phyloP scores from a whole-genome alignment of 1,284 basidiomycete genomes.

The Laetiporus sulphureus region DNA sequence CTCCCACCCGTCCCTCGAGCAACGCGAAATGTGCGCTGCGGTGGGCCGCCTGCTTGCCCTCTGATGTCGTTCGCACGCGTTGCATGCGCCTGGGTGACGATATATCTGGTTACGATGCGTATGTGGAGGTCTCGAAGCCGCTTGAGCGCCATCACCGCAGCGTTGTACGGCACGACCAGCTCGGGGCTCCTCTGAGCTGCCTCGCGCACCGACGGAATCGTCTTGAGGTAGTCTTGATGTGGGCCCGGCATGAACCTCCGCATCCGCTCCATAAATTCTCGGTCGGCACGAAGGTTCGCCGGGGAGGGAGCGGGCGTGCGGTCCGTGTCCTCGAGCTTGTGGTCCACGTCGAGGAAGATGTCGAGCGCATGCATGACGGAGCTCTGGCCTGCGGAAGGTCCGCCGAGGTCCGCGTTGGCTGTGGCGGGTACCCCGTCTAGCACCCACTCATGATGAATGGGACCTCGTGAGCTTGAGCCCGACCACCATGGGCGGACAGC shows the following conservation, averaged over 20 bases:
- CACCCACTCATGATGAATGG: constrained; percentile 54
- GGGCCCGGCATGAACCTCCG: constrained; percentile 73
- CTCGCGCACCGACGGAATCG: constrained; percentile 52
- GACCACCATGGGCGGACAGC: constrained; percentile 90
- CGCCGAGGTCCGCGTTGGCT: constrained; percentile 61
- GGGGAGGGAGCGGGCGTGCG: constrained; percentile 65
- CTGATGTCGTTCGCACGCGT: constrained; percentile 47
- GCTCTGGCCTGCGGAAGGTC: constrained; percentile 93
- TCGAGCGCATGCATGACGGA: constrained; percentile 82
- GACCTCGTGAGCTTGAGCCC: constrained; percentile 65
- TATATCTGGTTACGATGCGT: constrained; percentile 80
- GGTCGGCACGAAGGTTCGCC: constrained; percentile 55
- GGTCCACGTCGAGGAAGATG: constrained; percentile 79
- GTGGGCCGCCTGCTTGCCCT: constrained; percentile 37
- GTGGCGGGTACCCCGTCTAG: constrained; percentile 73
- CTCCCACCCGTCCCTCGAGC: constrained; percentile 84
- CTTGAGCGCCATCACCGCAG: constrained; percentile 73
- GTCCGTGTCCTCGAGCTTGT: constrained; percentile 64
- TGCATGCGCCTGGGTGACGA: constrained; percentile 68
- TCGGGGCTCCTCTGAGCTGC: constrained; percentile 48
- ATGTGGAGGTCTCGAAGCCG: constrained; percentile 84
- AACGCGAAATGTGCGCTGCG: constrained; percentile 33
- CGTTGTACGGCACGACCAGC: constrained; percentile 72
- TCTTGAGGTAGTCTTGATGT: constrained; percentile 61
- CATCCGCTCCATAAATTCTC: constrained; percentile 79